Evolutionary conservation across 352 stramenopile species (phyloP), one percentile per base, ranked within the genome.

Genomic region (Globisporangium heterothallicum): DNA sequence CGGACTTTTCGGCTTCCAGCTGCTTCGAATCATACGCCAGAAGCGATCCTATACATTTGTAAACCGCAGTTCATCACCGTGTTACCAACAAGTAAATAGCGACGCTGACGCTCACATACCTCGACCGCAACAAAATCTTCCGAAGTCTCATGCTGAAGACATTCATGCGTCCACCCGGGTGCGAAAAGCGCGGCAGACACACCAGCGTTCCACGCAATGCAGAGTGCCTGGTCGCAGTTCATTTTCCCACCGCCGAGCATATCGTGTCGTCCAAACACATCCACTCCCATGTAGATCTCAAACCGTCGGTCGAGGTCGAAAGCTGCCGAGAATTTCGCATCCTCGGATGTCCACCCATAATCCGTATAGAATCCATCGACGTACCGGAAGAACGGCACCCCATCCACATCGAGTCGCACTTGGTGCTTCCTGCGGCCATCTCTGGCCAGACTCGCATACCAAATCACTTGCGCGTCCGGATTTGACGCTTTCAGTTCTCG

Each of bases 231-330:
- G 16, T 60, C 40, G 52, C 63, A 68, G 25, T 67, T 58, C 50
- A 73, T 58, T 29, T 70, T 71, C 2, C 64, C 64, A 44, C 61
- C 64, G 9, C 64, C 64, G 32, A 73, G 58, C 49, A 56, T 73
- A 16, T 71, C 56, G 27, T 76, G 64, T 16, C 67, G 56, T 3
- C 70, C 72, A 49, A 81, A 84, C 26, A 73, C 65, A 47, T 83
- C 72, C 25, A 83, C 66, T 3, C 72, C 72, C 69, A 82, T 81
- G 58, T 75, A 86, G 14, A 86, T 59, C 34, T 84, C 72, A 46
- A 72, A 83, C 6, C 71, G 66, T 18, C 61, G 63, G 50, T 74
- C 63, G 12, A 73, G 48, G 52, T 76, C 55, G 34, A 72, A 66
- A 0, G 66, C 70, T 47, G 68, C 63, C 10, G 59, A 77, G 30